phyloP scores from a whole-genome alignment of 176 grass and related monocot genomes.

The Cymbopogon citratus region DNA sequence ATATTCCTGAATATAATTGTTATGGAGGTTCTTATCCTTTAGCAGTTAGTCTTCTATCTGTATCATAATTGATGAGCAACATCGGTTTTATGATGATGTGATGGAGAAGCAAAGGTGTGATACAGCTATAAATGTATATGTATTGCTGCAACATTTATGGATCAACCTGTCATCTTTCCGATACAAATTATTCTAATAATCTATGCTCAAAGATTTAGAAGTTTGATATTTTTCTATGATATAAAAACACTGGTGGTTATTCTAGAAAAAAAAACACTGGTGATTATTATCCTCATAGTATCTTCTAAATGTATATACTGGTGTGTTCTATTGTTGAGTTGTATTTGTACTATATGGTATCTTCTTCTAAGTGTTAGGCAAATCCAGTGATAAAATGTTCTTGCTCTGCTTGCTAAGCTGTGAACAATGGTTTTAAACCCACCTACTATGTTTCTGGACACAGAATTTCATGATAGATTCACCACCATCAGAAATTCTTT shows the following conservation, averaged over 20 bases:
- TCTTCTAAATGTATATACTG: neutral
- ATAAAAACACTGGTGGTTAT: neutral
- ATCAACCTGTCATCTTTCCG: constrained; percentile 8
- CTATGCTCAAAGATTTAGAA: neutral
- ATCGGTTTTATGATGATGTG: constrained; percentile 38
- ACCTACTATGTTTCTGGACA: neutral
- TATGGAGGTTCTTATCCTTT: constrained; percentile 29
- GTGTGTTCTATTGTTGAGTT: neutral
- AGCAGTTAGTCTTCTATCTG: constrained; percentile 15
- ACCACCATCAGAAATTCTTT: neutral
- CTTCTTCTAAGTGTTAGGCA: neutral
- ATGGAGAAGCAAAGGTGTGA: constrained; percentile 19
- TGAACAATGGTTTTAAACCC: neutral
- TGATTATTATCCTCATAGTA: neutral
- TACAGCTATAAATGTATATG: neutral
- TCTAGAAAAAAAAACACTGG: too few species aligned
- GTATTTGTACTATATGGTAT: neutral
- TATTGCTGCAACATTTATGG: neutral
- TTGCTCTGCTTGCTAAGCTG: neutral
- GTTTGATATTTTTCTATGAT: neutral
- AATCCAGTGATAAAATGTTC: neutral
- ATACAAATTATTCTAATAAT: constrained; percentile 17
- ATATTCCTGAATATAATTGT: constrained; percentile 40
- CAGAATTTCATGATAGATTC: neutral
- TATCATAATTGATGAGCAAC: constrained; percentile 1